Conservation (phyloP, 768 basidiomycete species). For the Lactarius trivialis region DNA sequence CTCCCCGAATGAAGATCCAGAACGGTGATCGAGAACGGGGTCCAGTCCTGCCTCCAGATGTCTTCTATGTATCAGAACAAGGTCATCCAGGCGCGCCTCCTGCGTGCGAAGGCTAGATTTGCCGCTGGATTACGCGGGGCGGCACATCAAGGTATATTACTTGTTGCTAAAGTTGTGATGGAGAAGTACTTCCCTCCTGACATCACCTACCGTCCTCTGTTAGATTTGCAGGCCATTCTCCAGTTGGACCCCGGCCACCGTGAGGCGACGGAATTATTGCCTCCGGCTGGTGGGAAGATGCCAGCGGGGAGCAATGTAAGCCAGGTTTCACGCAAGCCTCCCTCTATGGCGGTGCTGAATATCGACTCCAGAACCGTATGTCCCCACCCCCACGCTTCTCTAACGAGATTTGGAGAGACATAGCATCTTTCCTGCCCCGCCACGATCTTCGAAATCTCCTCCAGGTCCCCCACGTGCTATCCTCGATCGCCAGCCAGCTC, state of each 20-base stretch:
- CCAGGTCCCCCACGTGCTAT: conserved; percentile 58
- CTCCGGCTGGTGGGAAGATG: conserved; percentile 31
- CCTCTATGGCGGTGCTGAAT: conserved; percentile 22
- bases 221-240: conserved; percentile 64
- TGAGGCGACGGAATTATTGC: conserved; percentile 55
- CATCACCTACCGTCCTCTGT: not conserved
- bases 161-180: not conserved
- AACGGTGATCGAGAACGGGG: conserved; percentile 65
- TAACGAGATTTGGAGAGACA: conserved; percentile 65
- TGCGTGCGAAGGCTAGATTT: conserved; percentile 63
- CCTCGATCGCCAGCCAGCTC: conserved; percentile 60
- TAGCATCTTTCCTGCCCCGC: conserved; percentile 53
- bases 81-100: conserved; percentile 52
- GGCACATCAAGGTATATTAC: conserved; percentile 52
- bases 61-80: conserved; percentile 45
- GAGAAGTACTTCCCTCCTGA: not conserved
- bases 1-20: conserved; percentile 38
- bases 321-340: conserved; percentile 44
- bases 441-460: conserved; percentile 60
- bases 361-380: conserved; percentile 30
- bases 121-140: conserved; percentile 52
- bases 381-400: conserved; percentile 50
- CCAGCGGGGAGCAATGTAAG: conserved; percentile 23
- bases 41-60: conserved; percentile 62
- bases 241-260: conserved; percentile 57